phyloP scores from a whole-genome alignment of 441 rosid species.

The Syzygium syzygioides region DNA sequence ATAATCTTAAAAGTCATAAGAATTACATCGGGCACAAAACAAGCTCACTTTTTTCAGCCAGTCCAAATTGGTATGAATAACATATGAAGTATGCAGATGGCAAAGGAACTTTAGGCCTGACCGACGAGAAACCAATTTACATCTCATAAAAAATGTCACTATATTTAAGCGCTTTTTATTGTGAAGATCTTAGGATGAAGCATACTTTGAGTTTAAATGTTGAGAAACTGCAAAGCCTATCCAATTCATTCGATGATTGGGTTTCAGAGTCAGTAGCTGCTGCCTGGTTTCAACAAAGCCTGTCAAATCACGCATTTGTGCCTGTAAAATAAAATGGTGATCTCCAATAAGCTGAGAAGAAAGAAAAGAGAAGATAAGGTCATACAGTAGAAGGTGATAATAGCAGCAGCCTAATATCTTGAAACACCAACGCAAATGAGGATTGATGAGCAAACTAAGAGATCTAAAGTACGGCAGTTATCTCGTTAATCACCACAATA shows the following conservation, averaged over 20 bases:
- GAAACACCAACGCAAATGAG: background rate
- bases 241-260: constrained; percentile 99
- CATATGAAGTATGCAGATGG: background rate
- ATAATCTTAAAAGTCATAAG: background rate
- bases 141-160: background rate
- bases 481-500: background rate
- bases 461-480: background rate
- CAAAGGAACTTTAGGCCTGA: background rate
- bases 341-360: background rate
- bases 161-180: too few relatives aligned
- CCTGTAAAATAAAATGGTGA: constrained; percentile 43
- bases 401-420: background rate
- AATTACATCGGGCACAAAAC: background rate
- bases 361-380: background rate
- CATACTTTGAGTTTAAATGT: constrained; percentile 86
- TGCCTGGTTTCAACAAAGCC: constrained; percentile 99
- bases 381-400: background rate
- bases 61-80: background rate
- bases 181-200: background rate
- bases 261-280: constrained; percentile 88
- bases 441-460: background rate
- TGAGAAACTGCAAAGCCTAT: constrained; percentile 99
- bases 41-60: background rate
- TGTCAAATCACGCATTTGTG: constrained; percentile 98
- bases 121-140: background rate